Base-by-base conservation (phyloP, 108 stramenopile genomes). In the Pseudonitzschia delicatissima region DNA sequence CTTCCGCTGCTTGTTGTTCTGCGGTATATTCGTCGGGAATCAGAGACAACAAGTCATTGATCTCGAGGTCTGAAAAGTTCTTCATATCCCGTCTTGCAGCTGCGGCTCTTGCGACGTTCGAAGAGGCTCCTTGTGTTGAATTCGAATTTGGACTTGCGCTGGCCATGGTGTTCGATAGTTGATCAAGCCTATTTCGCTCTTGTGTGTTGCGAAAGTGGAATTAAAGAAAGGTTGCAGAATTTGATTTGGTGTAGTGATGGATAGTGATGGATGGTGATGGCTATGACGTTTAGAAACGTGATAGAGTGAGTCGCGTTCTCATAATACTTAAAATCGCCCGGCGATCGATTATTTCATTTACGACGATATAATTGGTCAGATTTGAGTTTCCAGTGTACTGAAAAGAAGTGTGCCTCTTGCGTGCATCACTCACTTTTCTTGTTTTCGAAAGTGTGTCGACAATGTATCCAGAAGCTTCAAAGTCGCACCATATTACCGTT, bases 81-180 rank as follows among this genome's bases (percentile, higher is more conserved):
- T 55, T 55, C 53, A 55, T 55, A 27, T 55, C 53, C 18, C 53
- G 6, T 55, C 29, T 29, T 29, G 53, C 53, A 33, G 53, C 53
- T 6, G 26, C 31, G 8, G 53, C 53, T 33, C 15, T 11, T 42
- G 40, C 40, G 2, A 15, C 40, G 40, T 15, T 42, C 13, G 40
- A 11, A 42, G 40, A 15, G 15, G 40, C 40, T 15, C 13, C 40
- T 15, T 42, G 11, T 15, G 11, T 42, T 15, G 40, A 42, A 42
- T 42, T 42, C n/a, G n/a, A n/a, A 42, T 42, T 42, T 15, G 40
- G 15, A 11, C 11, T 42, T 42, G 40, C 15, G 11, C 13, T 42
- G 0, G 40, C 40, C 11, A 15, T 13, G 0, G 40, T 15, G 13
- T 11, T 15, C 40, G 40, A 42, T 42, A n/a, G n/a, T n/a, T n/a